Conservation (phyloP, 257 asterid genomes). For the Petunia secreta region DNA sequence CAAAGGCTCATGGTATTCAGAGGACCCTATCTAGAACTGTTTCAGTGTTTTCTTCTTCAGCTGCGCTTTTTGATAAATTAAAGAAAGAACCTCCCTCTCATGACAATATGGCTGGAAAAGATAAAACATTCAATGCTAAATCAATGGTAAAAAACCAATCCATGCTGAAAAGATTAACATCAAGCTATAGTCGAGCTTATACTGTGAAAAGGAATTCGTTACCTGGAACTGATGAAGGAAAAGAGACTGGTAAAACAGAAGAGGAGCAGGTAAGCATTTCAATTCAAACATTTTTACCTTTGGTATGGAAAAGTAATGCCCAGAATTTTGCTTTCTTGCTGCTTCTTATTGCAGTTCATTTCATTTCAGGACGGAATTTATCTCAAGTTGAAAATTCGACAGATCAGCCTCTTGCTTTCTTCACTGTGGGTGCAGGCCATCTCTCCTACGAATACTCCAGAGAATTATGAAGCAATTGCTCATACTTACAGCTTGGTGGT, state of each 20-base stretch:
- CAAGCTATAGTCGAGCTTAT: conserved; percentile 56
- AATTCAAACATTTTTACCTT: conserved; percentile 17
- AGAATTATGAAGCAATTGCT: conserved; percentile 75
- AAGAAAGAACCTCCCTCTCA: conserved; percentile 47
- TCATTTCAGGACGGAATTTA: conserved; percentile 64
- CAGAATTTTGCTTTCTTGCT: conserved; percentile 16
- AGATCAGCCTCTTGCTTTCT: conserved; percentile 76
- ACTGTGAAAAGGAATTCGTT: conserved; percentile 50
- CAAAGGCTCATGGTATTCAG: conserved; percentile 44
- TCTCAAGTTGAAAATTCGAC: conserved; percentile 67
- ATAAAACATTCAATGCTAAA: conserved; percentile 42
- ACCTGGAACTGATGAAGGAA: conserved; percentile 37
- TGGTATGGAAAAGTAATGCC: conserved; percentile 3
- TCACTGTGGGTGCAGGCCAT: conserved; percentile 76
- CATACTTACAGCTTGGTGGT: conserved; percentile 72
- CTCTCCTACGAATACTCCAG: conserved; percentile 63
- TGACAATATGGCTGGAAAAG: conserved; percentile 44
- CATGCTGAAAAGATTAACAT: conserved; percentile 55
- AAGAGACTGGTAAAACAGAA: conserved; percentile 43
- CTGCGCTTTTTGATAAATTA: conserved; percentile 62
- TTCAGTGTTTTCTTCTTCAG: conserved; percentile 73
- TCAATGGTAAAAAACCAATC: conserved; percentile 50
- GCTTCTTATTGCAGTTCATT: conserved; percentile 30
- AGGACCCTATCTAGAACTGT: conserved; percentile 70
- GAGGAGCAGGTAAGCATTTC: conserved; percentile 55